These are phyloP conservation scores for Aspergillus pseudoviridinutans DNA, from an alignment of 2,329 filamentous ascomycete genomes.

Conservation along the genomic window DNA sequence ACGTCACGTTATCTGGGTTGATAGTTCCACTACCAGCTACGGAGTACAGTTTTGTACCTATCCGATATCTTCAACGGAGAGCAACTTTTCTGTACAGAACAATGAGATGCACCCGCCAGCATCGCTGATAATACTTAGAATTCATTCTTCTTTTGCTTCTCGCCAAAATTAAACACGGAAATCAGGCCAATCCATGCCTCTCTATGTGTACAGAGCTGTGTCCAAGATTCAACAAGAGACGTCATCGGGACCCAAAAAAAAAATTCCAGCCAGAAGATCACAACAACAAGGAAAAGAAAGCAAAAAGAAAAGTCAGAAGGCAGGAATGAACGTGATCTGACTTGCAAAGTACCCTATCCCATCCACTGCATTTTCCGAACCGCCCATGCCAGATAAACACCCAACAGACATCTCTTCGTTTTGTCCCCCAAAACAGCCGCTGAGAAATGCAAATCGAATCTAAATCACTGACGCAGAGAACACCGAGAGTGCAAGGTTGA, in stretches of 20 bases:
- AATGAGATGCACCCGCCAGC: not conserved
- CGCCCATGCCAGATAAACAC: conserved; percentile 16
- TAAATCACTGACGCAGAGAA: conserved; percentile 7
- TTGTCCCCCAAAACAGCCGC: conserved; percentile 16
- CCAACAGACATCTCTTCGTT: conserved; percentile 9
- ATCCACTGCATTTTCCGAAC: conserved; percentile 14
- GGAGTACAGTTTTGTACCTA: not conserved
- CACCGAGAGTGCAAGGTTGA: not conserved
- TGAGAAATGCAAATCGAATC: conserved; percentile 23
- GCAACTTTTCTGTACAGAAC: not conserved
- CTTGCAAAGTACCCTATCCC: conserved; percentile 11
- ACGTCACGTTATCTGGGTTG: not conserved
- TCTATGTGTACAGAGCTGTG: conserved; percentile 11
- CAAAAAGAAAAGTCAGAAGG: conserved; percentile 1
- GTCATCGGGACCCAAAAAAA: not conserved
- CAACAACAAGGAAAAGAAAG: not conserved
- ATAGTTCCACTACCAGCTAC: not conserved
- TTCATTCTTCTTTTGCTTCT: not conserved
- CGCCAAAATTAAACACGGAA: not conserved
- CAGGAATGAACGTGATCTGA: conserved; percentile 1
- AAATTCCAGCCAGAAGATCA: not conserved
- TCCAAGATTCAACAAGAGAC: conserved; percentile 4
- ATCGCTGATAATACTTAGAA: not conserved
- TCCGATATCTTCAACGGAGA: not conserved
- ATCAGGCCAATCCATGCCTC: not conserved